phyloP scores from a whole-genome alignment of 768 basidiomycete species.

The Cubamyces lactineus region DNA sequence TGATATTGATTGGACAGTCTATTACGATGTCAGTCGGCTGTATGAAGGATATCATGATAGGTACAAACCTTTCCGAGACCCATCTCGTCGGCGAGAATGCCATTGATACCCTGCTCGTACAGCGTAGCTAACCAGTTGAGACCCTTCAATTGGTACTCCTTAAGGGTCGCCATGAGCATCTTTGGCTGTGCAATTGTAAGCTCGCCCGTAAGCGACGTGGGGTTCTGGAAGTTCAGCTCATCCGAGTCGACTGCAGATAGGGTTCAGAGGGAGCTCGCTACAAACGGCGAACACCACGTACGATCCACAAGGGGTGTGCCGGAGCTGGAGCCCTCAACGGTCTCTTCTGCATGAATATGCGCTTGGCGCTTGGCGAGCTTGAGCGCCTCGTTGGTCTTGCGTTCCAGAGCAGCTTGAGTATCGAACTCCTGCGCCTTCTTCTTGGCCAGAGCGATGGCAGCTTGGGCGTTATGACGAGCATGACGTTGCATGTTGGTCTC shows the following conservation, averaged over 20 bases:
- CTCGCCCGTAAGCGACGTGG: conserved; percentile 83
- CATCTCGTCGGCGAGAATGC: conserved; percentile 99
- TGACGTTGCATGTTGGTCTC: conserved; percentile 83
- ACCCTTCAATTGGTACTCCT: conserved; percentile 98
- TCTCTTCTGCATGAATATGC: conserved; percentile 48
- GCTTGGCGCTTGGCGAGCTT: conserved; percentile 62
- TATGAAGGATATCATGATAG: background rate
- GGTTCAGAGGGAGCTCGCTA: background rate
- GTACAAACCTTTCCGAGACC: conserved; percentile 79
- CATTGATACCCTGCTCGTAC: conserved; percentile 99
- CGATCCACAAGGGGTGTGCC: conserved; percentile 67
- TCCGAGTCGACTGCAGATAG: conserved; percentile 79
- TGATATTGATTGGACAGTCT: conserved; percentile 99
- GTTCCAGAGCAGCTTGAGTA: conserved; percentile 74
- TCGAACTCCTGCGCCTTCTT: conserved; percentile 87
- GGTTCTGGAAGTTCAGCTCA: conserved; percentile 99
- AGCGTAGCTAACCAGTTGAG: conserved; percentile 97
- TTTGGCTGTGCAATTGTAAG: conserved; percentile 89
- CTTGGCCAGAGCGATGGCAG: conserved; percentile 79
- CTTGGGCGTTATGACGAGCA: conserved; percentile 87
- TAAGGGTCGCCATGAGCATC: conserved; percentile 95
- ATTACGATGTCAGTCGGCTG: background rate
- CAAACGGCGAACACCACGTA: conserved; percentile 42
- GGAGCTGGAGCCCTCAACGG: conserved; percentile 34
- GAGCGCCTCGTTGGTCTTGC: conserved; percentile 79